Percentiles rank a stretch among this genome's conserved stretches.
phyloP scores from a whole-genome alignment of 768 basidiomycete species.

The Amanita fuliginea region DNA sequence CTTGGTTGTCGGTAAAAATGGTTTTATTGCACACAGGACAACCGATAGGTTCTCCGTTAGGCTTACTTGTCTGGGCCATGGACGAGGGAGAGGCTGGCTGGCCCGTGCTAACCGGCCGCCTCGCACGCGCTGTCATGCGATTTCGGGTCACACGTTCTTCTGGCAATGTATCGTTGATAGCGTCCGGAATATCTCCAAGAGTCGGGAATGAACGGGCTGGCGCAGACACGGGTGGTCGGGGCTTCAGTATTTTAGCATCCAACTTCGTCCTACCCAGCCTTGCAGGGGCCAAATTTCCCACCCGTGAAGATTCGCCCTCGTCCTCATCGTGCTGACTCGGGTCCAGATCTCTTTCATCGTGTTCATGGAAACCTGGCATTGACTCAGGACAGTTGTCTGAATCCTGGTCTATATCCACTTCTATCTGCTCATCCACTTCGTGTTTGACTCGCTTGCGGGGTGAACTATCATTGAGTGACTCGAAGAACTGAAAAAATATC shows the following conservation, averaged over 20 bases:
- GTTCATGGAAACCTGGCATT: slow-evolving; percentile 46
- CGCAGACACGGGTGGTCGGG: slow-evolving; percentile 16
- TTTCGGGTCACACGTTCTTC: background rate
- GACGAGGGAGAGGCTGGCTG: background rate
- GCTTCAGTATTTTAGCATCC: slow-evolving; percentile 2
- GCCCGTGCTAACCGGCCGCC: background rate
- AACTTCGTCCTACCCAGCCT: background rate
- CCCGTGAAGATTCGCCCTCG: slow-evolving; percentile 10
- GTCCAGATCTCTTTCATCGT: slow-evolving; percentile 29
- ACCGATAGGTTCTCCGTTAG: slow-evolving; percentile 20
- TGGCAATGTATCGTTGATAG: background rate
- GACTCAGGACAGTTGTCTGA: slow-evolving; percentile 17
- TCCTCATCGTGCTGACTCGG: slow-evolving; percentile 14
- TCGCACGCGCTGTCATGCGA: background rate
- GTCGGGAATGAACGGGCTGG: slow-evolving; percentile 11
- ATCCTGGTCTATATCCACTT: slow-evolving; percentile 11
- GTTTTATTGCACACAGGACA: slow-evolving; percentile 68
- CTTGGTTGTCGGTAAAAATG: slow-evolving; percentile 61
- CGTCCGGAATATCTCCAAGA: background rate
- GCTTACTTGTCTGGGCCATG: background rate
- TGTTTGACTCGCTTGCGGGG: slow-evolving; percentile 26
- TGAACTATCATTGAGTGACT: slow-evolving; percentile 20
- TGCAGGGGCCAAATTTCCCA: slow-evolving; percentile 5
- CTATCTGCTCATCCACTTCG: slow-evolving; percentile 11
- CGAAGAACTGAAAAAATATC: slow-evolving; percentile 42